phyloP scores from a whole-genome alignment of 257 asterid species.

The Ophiorrhiza pumila region DNA sequence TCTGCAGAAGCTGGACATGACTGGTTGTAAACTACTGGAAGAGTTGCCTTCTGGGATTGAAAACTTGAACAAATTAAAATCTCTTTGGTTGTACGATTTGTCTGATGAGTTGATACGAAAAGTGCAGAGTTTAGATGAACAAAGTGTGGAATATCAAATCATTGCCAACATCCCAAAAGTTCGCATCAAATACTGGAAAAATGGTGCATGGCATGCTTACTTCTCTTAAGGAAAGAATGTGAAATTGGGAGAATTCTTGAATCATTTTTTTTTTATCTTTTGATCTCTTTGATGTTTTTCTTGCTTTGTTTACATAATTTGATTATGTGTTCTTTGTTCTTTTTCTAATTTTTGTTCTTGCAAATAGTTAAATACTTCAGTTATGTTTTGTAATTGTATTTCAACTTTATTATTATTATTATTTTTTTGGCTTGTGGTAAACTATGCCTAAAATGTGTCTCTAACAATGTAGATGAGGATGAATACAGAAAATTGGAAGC shows the following conservation, averaged over 20 bases:
- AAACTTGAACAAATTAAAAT: slow-evolving; percentile 9
- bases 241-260: not conserved
- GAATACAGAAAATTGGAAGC: no score
- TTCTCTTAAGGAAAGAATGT: not conserved
- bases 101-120: slow-evolving; percentile 1
- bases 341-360: no score
- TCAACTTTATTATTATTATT: no score
- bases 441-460: no score
- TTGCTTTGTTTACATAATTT: no score
- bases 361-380: no score
- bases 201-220: not conserved
- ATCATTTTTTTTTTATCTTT: not conserved
- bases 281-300: not conserved
- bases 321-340: no score
- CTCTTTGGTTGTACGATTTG: slow-evolving; percentile 1
- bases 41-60: slow-evolving; percentile 18
- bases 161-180: slow-evolving; percentile 11
- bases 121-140: not conserved
- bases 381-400: no score
- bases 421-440: no score
- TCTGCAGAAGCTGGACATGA: not conserved
- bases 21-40: slow-evolving; percentile 1
- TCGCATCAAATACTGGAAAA: not conserved
- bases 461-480: no score
- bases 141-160: slow-evolving; percentile 2